Conservation (phyloP, 805 yeast species). For the Citeromyces matritensis region DNA sequence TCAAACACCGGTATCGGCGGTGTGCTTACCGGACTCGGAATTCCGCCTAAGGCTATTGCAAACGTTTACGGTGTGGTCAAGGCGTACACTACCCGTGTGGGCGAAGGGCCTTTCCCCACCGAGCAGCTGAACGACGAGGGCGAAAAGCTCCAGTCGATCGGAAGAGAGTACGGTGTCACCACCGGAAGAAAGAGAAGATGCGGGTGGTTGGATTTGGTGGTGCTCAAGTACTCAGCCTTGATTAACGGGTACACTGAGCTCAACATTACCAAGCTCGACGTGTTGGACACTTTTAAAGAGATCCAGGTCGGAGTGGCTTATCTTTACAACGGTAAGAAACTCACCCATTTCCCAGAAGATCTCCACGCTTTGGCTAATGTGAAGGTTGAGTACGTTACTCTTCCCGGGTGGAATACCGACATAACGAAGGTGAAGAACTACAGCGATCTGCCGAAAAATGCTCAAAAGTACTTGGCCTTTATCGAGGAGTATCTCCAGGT, state of each 20-base stretch:
- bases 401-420: constrained; percentile 90
- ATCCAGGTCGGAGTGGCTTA: constrained; percentile 82
- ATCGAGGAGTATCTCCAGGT: constrained; percentile 77
- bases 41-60: constrained; percentile 77
- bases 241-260: constrained; percentile 92
- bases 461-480: constrained; percentile 68
- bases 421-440: constrained; percentile 58
- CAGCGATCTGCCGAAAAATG: constrained; percentile 76
- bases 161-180: constrained; percentile 95
- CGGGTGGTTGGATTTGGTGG: constrained; percentile 97
- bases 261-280: constrained; percentile 93
- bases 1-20: constrained; percentile 96
- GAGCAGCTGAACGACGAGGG: constrained; percentile 87
- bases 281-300: constrained; percentile 78
- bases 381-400: constrained; percentile 80
- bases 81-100: constrained; percentile 97
- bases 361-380: constrained; percentile 68
- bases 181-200: constrained; percentile 98
- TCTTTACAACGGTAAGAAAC: constrained; percentile 58
- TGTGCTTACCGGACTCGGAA: constrained; percentile 90
- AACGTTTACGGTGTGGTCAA: constrained; percentile 92
- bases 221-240: constrained; percentile 75
- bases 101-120: constrained; percentile 98
- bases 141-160: constrained; percentile 76
- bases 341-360: constrained; percentile 87